Percentiles rank a stretch among this genome's conserved stretches.
These are phyloP conservation scores for Globisporangium emineosum DNA, from an alignment of 352 stramenopile species.

Conservation along the genomic window DNA sequence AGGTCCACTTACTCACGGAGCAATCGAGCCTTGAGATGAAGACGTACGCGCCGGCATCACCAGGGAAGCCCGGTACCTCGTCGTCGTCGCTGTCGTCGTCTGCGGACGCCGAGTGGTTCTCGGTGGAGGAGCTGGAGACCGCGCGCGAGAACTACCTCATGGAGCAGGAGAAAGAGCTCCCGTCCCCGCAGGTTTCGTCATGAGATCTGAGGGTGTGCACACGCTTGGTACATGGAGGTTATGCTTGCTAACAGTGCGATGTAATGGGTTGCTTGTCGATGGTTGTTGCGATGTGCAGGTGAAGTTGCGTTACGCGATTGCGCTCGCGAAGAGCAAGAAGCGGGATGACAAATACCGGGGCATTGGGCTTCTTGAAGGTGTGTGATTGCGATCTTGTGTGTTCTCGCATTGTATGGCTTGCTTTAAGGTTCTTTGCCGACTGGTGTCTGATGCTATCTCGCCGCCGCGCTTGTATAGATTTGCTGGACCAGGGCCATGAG, in stretches of 20 bases:
- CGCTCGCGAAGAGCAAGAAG: conserved; percentile 73
- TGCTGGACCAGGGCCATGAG: conserved; percentile 51
- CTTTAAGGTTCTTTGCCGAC: neutral
- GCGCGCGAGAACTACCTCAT: conserved; percentile 73
- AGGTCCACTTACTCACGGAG: neutral
- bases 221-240: neutral
- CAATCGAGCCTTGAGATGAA: conserved; percentile 13
- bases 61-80: conserved; percentile 8
- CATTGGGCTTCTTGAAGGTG: conserved; percentile 70
- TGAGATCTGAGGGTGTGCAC: neutral
- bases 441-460: neutral
- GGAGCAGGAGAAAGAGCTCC: conserved; percentile 73
- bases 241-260: too few species aligned
- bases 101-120: conserved; percentile 60
- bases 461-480: conserved; percentile 30
- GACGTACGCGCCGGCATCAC: conserved; percentile 17
- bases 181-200: conserved; percentile 48
- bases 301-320: conserved; percentile 70
- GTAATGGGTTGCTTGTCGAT: too few species aligned
- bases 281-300: conserved; percentile 29
- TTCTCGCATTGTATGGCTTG: neutral
- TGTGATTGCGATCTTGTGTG: neutral
- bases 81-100: conserved; percentile 3
- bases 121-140: conserved; percentile 61
- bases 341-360: conserved; percentile 78